A percentile compares a stretch with the other conserved stretches of the same genome.
Evolutionary conservation across 1,284 basidiomycete species (phyloP).

Genomic region (Sporisorium sorghi): DNA sequence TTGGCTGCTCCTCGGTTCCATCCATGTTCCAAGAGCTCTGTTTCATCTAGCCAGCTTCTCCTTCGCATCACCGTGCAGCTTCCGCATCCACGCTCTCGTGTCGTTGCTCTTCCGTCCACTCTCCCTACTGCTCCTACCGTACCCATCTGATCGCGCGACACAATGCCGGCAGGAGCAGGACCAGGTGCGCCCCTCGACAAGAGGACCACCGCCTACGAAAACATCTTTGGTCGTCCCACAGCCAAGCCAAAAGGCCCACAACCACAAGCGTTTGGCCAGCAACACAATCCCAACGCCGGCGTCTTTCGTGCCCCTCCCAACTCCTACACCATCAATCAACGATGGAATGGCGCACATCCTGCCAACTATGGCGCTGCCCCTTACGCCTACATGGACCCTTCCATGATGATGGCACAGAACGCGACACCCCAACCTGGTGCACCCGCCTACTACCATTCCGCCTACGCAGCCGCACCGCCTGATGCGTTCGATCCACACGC

Average conservation of each 20-base stretch:
- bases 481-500: slow-evolving; percentile 23
- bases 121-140: slow-evolving; percentile 22
- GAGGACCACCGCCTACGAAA: slow-evolving; percentile 65
- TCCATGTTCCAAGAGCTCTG: background rate
- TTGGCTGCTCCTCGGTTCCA: background rate
- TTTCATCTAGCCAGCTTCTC: background rate
- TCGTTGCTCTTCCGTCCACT: background rate
- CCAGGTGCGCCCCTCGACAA: slow-evolving; percentile 58
- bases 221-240: slow-evolving; percentile 65
- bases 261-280: slow-evolving; percentile 30
- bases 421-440: slow-evolving; percentile 10
- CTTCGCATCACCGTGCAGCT: background rate
- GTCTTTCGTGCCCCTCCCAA: slow-evolving; percentile 40
- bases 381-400: slow-evolving; percentile 33
- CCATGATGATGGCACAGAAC: slow-evolving; percentile 19
- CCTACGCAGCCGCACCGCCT: slow-evolving; percentile 18
- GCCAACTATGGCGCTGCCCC: slow-evolving; percentile 18
- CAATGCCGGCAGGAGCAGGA: slow-evolving; percentile 47
- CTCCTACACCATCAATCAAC: slow-evolving; percentile 40
- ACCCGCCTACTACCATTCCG: slow-evolving; percentile 32
- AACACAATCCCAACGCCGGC: slow-evolving; percentile 12
- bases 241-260: slow-evolving; percentile 61
- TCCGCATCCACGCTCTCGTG: background rate
- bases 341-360: slow-evolving; percentile 41
- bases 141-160: slow-evolving; percentile 11